Conservation (phyloP, 768 basidiomycete genomes). For the Calocera viscosa region DNA sequence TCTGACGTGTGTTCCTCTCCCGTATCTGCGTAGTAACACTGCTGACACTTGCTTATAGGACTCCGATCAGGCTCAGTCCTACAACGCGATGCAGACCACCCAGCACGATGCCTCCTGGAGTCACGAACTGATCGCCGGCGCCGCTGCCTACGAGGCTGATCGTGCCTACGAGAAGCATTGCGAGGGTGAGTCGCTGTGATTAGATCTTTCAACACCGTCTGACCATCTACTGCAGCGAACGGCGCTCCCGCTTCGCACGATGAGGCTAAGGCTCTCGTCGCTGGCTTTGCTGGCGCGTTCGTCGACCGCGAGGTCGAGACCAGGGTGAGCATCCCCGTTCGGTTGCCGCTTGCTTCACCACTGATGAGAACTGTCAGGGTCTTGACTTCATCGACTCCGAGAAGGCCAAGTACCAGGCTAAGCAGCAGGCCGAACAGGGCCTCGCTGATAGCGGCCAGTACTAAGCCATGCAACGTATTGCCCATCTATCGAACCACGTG, state of each 20-base stretch:
- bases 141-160: constrained; percentile 33
- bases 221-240: constrained; percentile 20
- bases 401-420: constrained; percentile 30
- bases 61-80: constrained; percentile 2
- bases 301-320: constrained; percentile 45
- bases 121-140: constrained; percentile 19
- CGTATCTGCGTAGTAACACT: not conserved
- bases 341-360: not conserved
- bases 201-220: not conserved
- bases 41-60: not conserved
- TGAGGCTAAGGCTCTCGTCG: constrained; percentile 47
- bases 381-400: constrained; percentile 37
- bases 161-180: constrained; percentile 51
- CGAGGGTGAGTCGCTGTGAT: constrained; percentile 10
- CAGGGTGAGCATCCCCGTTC: constrained; percentile 29
- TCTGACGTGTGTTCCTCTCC: not conserved
- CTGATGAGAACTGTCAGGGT: constrained; percentile 15
- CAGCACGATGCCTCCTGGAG: not conserved
- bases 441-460: constrained; percentile 5
- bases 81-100: not conserved
- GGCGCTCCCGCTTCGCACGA: constrained; percentile 42
- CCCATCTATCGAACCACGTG: not conserved
- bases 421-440: not conserved
- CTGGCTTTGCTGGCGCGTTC: constrained; percentile 44
- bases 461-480: not conserved